Conservation (phyloP, 805 yeast species). For the Wickerhamiella parazyma region DNA sequence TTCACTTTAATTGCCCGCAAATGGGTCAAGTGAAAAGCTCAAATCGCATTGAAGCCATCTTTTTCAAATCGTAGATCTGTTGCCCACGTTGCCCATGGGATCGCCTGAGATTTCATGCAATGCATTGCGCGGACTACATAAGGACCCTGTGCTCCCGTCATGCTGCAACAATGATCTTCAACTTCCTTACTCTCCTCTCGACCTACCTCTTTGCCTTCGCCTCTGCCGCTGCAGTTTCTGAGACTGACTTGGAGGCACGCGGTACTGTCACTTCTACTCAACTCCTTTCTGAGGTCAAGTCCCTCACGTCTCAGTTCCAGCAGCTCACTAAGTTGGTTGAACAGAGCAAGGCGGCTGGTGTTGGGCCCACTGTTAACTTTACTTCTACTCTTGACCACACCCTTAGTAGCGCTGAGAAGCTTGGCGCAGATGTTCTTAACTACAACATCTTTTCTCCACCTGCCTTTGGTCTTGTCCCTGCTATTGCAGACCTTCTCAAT, state of each 20-base stretch:
- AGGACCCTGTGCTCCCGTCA: background rate
- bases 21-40: too few relatives aligned
- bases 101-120: background rate
- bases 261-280: background rate
- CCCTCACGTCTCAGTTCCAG: background rate
- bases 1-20: too few relatives aligned
- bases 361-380: background rate
- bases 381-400: background rate
- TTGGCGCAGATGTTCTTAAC: background rate
- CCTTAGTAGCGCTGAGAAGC: background rate
- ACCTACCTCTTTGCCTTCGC: slow-evolving; percentile 7
- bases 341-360: background rate
- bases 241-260: background rate
- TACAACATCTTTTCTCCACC: background rate
- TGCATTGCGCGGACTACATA: background rate
- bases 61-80: too few relatives aligned
- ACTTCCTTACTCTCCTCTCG: slow-evolving; percentile 4
- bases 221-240: slow-evolving; percentile 4
- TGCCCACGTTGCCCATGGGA: too few relatives aligned
- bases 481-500: background rate
- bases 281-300: background rate
- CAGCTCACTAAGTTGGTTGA: background rate
- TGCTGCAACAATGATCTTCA: slow-evolving; percentile 1
- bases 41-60: too few relatives aligned
- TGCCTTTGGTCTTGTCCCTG: background rate